Conservation (phyloP, 2,329 filamentous ascomycete genomes). For the Penicillium sp. region DNA sequence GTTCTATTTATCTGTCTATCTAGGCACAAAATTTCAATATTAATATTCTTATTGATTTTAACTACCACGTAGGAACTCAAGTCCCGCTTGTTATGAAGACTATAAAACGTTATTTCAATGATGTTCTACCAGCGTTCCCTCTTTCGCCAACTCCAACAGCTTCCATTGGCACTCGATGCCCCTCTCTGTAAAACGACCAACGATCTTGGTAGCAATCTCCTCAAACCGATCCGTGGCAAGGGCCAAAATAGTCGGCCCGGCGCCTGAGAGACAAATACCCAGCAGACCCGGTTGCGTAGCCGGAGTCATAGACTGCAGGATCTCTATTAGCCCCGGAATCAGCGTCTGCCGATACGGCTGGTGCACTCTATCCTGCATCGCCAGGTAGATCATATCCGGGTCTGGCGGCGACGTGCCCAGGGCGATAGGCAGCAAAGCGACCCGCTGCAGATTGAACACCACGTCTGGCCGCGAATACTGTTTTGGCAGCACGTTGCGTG, state of each 20-base stretch:
- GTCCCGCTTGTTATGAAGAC: no score
- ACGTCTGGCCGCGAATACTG: conserved; percentile 78
- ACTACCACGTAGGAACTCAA: not conserved
- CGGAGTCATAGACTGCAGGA: conserved; percentile 87
- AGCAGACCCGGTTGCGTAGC: conserved; percentile 80
- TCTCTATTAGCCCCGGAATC: conserved; percentile 86
- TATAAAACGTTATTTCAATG: not conserved
- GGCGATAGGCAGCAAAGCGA: conserved; percentile 84
- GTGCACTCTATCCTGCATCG: conserved; percentile 98
- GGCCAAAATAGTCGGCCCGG: conserved; percentile 90
- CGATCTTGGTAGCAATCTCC: conserved; percentile 74
- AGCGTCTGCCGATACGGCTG: conserved; percentile 91
- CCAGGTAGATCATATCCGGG: conserved; percentile 89
- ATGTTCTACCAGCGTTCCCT: conserved; percentile 37
- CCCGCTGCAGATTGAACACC: conserved; percentile 89
- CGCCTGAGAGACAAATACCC: conserved; percentile 91
- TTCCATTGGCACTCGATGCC: conserved; percentile 78
- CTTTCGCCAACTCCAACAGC: conserved; percentile 81
- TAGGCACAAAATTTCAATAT: not conserved
- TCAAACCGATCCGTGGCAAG: conserved; percentile 88
- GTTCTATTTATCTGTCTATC: not conserved
- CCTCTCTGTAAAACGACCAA: conserved; percentile 64
- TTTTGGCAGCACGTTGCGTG: conserved; percentile 77
- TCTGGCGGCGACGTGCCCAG: conserved; percentile 87
- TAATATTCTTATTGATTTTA: not conserved